Base-by-base conservation (phyloP, 164 flowering plant genomes). In the Aristolochia fimbriata region DNA sequence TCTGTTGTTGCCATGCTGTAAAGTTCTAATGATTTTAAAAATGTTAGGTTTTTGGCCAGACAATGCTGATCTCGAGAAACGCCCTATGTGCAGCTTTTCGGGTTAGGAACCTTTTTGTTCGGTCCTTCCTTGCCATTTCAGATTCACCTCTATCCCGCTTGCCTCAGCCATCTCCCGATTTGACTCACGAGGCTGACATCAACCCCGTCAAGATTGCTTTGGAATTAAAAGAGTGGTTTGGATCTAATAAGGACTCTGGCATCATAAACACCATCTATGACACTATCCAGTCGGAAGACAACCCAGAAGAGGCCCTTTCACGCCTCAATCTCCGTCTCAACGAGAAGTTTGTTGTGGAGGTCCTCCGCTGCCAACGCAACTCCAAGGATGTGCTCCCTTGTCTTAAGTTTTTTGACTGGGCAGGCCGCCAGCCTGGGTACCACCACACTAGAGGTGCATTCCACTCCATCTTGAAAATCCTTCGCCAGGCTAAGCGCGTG, bases 331-430 rank as follows among this genome's bases (percentile, higher is more conserved):
- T 88, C 19, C 69, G 60, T 6, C 71, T 90, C 10, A 13, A 70
- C 0, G 88, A 89, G 49, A 6, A 16, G 2, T 65, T 84, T 6
- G 86, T 87, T 0, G 54, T 89, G 31, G 73, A 72, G 47, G 88
- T 82, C 0, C 59, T 62, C 51, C 11, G 17, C 12, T 17, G 55
- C 52, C 47, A 14, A 13, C 57, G 53, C 43, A 23, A 27, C 62
- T 6, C 68, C 12, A 46, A 67, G 7, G 87, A 83, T 15, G 78
- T 87, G 6, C 71, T 83, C 15, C 69, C 83, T 1, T 81, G 91
- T 66, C 69, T 91, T 66, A 81, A 73, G 60, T 88, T 91, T 72
- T 92, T 92, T 61, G 96, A 92, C 51, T 92, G 98, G 98, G 91
- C 83, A 3, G 96, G 95, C 2, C 71, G 85, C 43, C 96, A 88